Percentiles rank a stretch among this genome's conserved stretches.
Evolutionary conservation across 2,329 filamentous ascomycete species (phyloP).

Genomic region (Penicillium corylophilum): DNA sequence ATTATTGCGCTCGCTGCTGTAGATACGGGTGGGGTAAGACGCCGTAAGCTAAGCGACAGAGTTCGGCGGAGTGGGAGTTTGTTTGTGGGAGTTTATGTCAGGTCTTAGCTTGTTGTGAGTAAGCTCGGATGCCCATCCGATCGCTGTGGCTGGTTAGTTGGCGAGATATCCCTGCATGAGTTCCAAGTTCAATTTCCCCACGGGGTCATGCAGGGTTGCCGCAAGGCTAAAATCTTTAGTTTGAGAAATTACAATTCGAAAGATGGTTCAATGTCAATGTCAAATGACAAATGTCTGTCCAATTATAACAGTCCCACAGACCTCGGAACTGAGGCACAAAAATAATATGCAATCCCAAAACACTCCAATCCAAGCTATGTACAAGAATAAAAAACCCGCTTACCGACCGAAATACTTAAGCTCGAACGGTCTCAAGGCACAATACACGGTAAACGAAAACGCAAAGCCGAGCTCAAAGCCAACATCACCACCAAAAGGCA

Average conservation of each 20-base stretch:
- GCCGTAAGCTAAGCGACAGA: background rate
- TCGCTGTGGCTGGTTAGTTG: too few relatives aligned
- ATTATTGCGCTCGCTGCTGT: constrained; percentile 61
- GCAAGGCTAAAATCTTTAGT: too few relatives aligned
- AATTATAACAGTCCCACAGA: background rate
- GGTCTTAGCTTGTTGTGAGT: constrained; percentile 3
- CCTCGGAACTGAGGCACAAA: background rate
- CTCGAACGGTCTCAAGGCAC: constrained; percentile 52
- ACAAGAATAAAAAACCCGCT: constrained; percentile 9
- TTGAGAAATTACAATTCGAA: background rate
- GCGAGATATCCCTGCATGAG: too few relatives aligned
- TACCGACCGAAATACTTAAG: constrained; percentile 46
- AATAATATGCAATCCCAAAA: constrained; percentile 5
- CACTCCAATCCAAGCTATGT: constrained; percentile 9
- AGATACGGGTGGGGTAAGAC: background rate
- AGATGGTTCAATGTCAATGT: background rate
- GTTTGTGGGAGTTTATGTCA: constrained; percentile 7
- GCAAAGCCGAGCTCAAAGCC: constrained; percentile 67
- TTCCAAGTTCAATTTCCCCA: too few relatives aligned
- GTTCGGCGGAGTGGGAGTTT: constrained; percentile 2
- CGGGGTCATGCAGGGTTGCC: too few relatives aligned
- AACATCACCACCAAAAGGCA: constrained; percentile 53
- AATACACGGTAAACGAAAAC: constrained; percentile 57
- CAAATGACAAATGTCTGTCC: constrained; percentile 1
- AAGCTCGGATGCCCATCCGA: too few relatives aligned